These are phyloP conservation scores for Knoxdaviesia proteae DNA, from an alignment of 2,329 filamentous ascomycete species.

Conservation along the genomic window DNA sequence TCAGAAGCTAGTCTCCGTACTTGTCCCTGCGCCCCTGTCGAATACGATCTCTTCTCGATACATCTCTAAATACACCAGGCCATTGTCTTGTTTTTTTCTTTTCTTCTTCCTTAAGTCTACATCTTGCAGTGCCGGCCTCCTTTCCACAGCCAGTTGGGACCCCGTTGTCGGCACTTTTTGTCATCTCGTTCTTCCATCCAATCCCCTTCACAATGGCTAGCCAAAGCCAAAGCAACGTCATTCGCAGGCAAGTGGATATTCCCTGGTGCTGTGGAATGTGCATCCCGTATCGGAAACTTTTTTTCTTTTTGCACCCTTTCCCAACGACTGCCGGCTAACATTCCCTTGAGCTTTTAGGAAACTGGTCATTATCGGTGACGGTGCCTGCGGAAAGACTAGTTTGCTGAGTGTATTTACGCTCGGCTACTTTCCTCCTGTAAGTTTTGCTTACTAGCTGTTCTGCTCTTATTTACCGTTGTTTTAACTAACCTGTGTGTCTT, in stretches of 20 bases:
- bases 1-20: too few relatives aligned
- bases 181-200: too few relatives aligned
- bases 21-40: too few relatives aligned
- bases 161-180: too few relatives aligned
- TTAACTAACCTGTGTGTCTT: too few relatives aligned
- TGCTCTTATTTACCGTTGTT: neutral
- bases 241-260: constrained; percentile 35
- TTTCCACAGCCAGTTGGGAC: too few relatives aligned
- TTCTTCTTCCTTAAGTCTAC: neutral
- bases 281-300: too few relatives aligned
- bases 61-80: neutral
- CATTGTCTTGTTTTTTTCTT: neutral
- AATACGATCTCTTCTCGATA: neutral
- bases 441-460: constrained; percentile 15
- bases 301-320: too few relatives aligned
- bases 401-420: constrained; percentile 92
- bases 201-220: constrained; percentile 17
- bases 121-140: too few relatives aligned
- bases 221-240: constrained; percentile 31
- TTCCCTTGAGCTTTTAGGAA: constrained; percentile 36
- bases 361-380: constrained; percentile 89
- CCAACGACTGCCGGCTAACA: too few relatives aligned
- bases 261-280: too few relatives aligned
- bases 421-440: constrained; percentile 90
- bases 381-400: constrained; percentile 96